Conservation (phyloP, 768 basidiomycete species). For the Xerocomellus intermedius region DNA sequence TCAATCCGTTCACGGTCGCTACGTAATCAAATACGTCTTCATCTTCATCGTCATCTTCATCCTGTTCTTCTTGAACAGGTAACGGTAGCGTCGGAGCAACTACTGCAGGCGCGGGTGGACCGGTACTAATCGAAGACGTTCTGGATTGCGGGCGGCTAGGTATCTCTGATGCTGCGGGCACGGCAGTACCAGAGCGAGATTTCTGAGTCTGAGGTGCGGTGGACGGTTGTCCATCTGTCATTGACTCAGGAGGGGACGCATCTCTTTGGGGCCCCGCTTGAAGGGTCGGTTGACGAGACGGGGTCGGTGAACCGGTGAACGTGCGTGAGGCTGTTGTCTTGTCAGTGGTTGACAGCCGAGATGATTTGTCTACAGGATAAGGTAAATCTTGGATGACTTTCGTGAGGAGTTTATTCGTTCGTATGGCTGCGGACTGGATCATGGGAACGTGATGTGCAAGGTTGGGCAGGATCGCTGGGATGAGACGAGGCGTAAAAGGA, state of each 20-base stretch:
- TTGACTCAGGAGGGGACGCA: constrained; percentile 45
- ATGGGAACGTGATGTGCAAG: constrained; percentile 87
- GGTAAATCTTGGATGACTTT: constrained; percentile 86
- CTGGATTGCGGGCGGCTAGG: constrained; percentile 66
- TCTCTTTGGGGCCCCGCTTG: constrained; percentile 46
- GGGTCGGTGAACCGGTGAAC: constrained; percentile 57
- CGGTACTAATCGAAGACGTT: constrained; percentile 45
- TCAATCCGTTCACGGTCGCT: constrained; percentile 87
- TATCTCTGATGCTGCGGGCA: constrained; percentile 28
- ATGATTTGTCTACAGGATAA: constrained; percentile 53
- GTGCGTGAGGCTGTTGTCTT: constrained; percentile 36
- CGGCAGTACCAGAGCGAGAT: constrained; percentile 26
- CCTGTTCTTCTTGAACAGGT: constrained; percentile 29
- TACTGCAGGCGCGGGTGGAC: constrained; percentile 32
- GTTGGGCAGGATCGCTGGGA: constrained; percentile 91
- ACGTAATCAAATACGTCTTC: constrained; percentile 87
- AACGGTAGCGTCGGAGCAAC: constrained; percentile 30
- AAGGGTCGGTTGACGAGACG: constrained; percentile 51
- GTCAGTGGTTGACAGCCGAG: constrained; percentile 24
- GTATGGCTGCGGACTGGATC: constrained; percentile 84
- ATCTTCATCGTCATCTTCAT: constrained; percentile 65
- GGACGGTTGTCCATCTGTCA: constrained; percentile 32
- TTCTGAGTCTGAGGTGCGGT: constrained; percentile 33
- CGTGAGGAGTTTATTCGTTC: constrained; percentile 83
- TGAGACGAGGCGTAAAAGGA: constrained; percentile 89